Evolutionary conservation across 345 rosid genomes (phyloP), one percentile per base, ranked within the genome.

Genomic region (Arabidopsis thaliana): DNA sequence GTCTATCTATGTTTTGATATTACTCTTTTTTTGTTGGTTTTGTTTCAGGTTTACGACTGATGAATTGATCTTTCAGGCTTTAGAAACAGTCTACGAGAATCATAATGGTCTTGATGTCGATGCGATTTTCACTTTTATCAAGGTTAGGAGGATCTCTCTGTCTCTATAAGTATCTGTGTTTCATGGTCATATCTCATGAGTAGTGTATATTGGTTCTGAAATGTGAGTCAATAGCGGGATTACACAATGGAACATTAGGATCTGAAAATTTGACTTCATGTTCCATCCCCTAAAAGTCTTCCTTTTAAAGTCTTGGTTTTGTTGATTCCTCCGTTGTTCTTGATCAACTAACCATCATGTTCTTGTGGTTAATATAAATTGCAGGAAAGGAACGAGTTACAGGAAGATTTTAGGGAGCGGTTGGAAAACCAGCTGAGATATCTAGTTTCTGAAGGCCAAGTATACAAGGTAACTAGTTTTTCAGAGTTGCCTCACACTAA

Each of bases 1-100:
- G 32, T 28, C 32, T 23, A 6, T 48, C 40, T 30, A 65, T 32
- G 28, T 49, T 62, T 49, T 32, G n/a, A 41, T 36, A 40, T 59
- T 37, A 4, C 30, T 16, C 4, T 48, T 49, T 1, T 9, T 10
- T 1, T 45, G 0, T 45, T 7, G 7, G 13, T 10, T 41, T 12
- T 76, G 22, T 59, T 8, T 13, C 73, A 87, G 89, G 84, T 80
- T 3, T 7, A 40, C 32, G 33, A 5, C 77, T 56, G 65, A 80
- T 80, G 83, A 80, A 32, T 24, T 84, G 84, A 79, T 89, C 63
- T 75, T 83, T 51, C 86, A 85, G 71, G 97, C 89, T 4, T 60
- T 93, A 68, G 38, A 81, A 59, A 72, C 78, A 10, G 78, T 80
- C 53, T 24, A 28, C 12, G 3, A 24, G 38, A 85, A 84, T 65